A percentile compares a stretch with the other conserved stretches of the same genome.
These are phyloP conservation scores for Lippia alba DNA, from an alignment of 305 asterid species.

Conservation along the genomic window DNA sequence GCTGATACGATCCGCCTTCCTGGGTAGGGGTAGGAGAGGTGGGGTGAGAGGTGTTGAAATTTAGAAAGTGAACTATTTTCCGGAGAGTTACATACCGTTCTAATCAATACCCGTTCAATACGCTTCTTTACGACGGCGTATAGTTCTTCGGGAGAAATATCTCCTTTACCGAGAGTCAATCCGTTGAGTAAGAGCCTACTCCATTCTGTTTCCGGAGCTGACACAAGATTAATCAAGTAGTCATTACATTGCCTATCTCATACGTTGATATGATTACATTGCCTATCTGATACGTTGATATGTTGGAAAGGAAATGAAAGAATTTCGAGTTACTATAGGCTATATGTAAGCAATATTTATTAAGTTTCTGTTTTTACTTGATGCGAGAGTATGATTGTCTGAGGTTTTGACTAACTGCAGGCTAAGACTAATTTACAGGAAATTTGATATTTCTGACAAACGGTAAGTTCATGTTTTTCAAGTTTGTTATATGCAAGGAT, in stretches of 20 bases:
- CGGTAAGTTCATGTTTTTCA: conserved; percentile 9
- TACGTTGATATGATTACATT: background rate
- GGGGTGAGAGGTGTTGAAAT: conserved; percentile 29
- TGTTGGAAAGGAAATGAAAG: conserved; percentile 14
- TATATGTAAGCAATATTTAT: background rate
- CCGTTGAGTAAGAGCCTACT: conserved; percentile 73
- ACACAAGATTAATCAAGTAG: conserved; percentile 34
- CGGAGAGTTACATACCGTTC: conserved; percentile 64
- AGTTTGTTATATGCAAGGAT: background rate
- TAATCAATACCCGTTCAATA: conserved; percentile 77
- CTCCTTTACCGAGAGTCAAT: conserved; percentile 75
- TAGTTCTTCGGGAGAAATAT: conserved; percentile 67
- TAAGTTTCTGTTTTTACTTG: no score
- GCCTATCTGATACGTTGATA: no score
- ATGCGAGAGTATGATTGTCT: background rate
- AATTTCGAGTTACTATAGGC: background rate
- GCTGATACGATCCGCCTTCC: conserved; percentile 98
- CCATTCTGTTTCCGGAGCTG: conserved; percentile 92
- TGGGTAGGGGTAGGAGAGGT: conserved; percentile 31
- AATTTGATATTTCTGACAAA: background rate
- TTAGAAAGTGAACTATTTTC: background rate
- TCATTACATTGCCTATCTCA: background rate
- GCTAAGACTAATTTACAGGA: background rate
- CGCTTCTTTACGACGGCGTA: conserved; percentile 78
- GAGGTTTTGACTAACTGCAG: background rate